phyloP scores from a whole-genome alignment of 139 green algal species.

The Astrephomene gubernaculifera region DNA sequence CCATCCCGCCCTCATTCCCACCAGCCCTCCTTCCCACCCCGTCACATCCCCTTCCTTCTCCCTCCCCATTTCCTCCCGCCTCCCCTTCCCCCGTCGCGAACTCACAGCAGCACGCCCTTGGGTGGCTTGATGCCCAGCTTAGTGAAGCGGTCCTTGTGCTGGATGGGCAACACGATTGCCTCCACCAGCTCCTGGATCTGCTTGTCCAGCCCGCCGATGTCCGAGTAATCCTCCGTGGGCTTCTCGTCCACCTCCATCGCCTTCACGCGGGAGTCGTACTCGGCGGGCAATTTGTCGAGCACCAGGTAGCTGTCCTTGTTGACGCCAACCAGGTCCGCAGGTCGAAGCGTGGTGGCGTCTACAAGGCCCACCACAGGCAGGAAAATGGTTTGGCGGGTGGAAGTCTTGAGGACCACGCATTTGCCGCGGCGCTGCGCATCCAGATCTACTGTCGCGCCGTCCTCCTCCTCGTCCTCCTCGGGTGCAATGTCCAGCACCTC shows the following conservation, averaged over 20 bases:
- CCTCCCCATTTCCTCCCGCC: too few species aligned
- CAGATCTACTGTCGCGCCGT: conserved; percentile 87
- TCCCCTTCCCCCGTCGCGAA: not conserved
- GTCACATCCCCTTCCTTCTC: too few species aligned
- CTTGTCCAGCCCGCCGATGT: conserved; percentile 98
- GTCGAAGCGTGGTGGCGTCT: conserved; percentile 88
- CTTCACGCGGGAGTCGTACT: conserved; percentile 98
- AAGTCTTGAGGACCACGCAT: conserved; percentile 98
- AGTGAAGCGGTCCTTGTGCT: conserved; percentile 94
- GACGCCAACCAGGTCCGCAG: conserved; percentile 96
- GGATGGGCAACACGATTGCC: conserved; percentile 98
- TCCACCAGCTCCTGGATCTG: conserved; percentile 99
- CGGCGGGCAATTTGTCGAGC: conserved; percentile 96
- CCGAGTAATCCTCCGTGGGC: conserved; percentile 98
- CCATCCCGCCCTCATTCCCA: too few species aligned
- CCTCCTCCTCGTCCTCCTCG: conserved; percentile 93
- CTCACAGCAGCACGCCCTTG: conserved; percentile 79
- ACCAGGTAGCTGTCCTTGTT: conserved; percentile 99
- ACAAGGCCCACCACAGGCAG: conserved; percentile 97
- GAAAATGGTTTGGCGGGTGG: conserved; percentile 98
- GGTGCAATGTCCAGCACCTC: conserved; percentile 95
- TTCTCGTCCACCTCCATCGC: conserved; percentile 99
- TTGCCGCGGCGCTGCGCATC: conserved; percentile 93
- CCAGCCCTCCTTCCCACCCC: too few species aligned
- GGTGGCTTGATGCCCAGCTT: conserved; percentile 95